A percentile compares a stretch with the other conserved stretches of the same genome.
Conservation (phyloP, 257 asterid species). For the Anisodus acutangulus region DNA sequence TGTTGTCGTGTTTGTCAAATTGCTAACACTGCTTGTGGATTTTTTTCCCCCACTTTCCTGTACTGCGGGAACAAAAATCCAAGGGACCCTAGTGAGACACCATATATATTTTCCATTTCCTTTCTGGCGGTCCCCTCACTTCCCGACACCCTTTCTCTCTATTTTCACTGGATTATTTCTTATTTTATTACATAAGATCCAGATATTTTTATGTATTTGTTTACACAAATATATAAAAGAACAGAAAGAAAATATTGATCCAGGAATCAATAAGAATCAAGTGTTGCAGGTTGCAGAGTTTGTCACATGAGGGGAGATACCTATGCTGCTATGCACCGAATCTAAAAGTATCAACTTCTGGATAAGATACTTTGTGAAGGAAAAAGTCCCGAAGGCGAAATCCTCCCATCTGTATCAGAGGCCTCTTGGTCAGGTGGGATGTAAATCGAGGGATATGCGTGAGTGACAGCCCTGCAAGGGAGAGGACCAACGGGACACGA, state of each 20-base stretch:
- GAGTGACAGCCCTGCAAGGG: no score
- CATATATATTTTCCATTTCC: background rate
- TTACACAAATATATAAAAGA: background rate
- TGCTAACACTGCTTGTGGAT: background rate
- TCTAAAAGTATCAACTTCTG: background rate
- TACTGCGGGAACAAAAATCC: constrained; percentile 14
- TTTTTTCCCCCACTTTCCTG: background rate
- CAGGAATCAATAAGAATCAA: background rate
- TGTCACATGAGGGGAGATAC: background rate
- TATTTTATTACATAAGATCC: background rate
- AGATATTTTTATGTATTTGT: background rate
- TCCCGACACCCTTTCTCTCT: background rate
- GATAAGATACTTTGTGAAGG: no score
- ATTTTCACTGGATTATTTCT: background rate
- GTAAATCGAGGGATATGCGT: no score
- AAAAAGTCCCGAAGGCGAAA: no score
- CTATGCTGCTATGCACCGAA: background rate
- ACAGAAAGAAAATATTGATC: background rate
- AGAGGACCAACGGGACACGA: no score
- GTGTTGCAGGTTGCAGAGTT: background rate
- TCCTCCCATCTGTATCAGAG: no score
- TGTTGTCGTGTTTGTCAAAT: constrained; percentile 7
- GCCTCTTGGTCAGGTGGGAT: no score
- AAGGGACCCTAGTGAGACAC: background rate
- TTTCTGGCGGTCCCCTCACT: background rate